phyloP scores from a whole-genome alignment of 129 eudicot species.

The Escallonia herrerae region DNA sequence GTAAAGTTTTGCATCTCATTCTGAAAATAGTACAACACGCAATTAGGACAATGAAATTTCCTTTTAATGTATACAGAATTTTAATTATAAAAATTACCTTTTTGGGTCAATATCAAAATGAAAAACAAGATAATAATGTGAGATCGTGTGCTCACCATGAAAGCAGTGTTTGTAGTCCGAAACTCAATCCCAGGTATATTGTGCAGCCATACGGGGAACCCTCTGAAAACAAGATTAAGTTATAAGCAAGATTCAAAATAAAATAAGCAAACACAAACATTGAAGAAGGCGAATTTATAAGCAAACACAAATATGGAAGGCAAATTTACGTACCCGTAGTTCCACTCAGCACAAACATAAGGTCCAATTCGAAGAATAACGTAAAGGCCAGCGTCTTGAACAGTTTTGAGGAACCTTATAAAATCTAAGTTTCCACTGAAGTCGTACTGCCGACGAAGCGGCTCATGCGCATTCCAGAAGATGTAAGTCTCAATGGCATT shows the following conservation, averaged over 20 bases:
- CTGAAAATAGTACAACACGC: conserved; percentile 11
- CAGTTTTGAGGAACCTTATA: conserved; percentile 51
- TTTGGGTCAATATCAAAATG: too few relatives aligned
- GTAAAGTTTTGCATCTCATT: conserved; percentile 72
- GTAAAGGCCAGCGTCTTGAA: conserved; percentile 46
- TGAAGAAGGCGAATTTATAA: too few relatives aligned
- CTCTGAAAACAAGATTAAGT: conserved; percentile 21
- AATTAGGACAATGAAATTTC: too few relatives aligned
- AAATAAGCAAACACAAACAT: not conserved
- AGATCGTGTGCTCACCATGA: conserved; percentile 25
- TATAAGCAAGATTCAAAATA: not conserved
- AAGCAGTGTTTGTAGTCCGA: conserved; percentile 41
- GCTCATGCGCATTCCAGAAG: conserved; percentile 76
- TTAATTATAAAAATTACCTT: too few relatives aligned
- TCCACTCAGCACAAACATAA: conserved; percentile 84
- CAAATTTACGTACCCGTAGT: conserved; percentile 41
- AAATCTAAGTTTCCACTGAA: conserved; percentile 53
- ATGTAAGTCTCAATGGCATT: conserved; percentile 61
- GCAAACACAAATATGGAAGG: not conserved
- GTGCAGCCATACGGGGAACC: conserved; percentile 75
- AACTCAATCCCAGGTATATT: conserved; percentile 50
- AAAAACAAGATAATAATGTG: too few relatives aligned
- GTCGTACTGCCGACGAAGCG: conserved; percentile 50
- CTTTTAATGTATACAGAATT: too few relatives aligned
- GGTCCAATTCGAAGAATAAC: conserved; percentile 71